Percentiles rank a stretch among this genome's conserved stretches.
Evolutionary conservation across 1,284 basidiomycete genomes (phyloP).

Genomic region (Fomes fomentarius): DNA sequence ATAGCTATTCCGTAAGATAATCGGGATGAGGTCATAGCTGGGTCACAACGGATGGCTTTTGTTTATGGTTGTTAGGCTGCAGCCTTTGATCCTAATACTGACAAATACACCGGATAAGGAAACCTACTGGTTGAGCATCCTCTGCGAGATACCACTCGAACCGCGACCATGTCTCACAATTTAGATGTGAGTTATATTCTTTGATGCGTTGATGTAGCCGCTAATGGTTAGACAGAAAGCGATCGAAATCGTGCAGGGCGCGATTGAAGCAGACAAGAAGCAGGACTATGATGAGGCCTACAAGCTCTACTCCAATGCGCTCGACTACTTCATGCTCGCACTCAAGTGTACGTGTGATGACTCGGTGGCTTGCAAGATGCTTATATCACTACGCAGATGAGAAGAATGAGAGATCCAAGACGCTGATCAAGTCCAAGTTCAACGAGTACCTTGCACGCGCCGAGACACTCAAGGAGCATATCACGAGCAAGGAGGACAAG

Average conservation of each 20-base stretch:
- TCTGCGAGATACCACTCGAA: conserved; percentile 11
- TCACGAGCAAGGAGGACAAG: conserved; percentile 70
- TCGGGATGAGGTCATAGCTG: no score
- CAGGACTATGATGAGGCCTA: conserved; percentile 95
- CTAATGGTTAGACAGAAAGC: conserved; percentile 71
- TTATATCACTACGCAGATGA: conserved; percentile 66
- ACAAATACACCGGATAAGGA: conserved; percentile 26
- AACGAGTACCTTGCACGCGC: conserved; percentile 92
- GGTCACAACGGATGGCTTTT: conserved; percentile 5
- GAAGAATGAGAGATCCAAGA: conserved; percentile 94
- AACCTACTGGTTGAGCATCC: conserved; percentile 10
- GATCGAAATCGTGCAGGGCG: conserved; percentile 92
- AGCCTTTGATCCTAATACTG: conserved; percentile 32
- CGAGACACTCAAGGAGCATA: conserved; percentile 89
- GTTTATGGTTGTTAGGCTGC: conserved; percentile 28
- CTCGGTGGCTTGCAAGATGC: neutral
- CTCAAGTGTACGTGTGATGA: conserved; percentile 63
- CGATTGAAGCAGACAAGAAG: conserved; percentile 94
- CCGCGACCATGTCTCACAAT: conserved; percentile 36
- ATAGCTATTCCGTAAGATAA: no score
- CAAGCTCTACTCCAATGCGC: conserved; percentile 92
- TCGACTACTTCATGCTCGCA: conserved; percentile 98
- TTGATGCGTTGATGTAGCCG: neutral
- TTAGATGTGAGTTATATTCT: conserved; percentile 37
- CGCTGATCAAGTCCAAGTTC: conserved; percentile 88